These are phyloP conservation scores for Paraphoma sp. DNA, from an alignment of 2,329 filamentous ascomycete species.

Conservation along the genomic window DNA sequence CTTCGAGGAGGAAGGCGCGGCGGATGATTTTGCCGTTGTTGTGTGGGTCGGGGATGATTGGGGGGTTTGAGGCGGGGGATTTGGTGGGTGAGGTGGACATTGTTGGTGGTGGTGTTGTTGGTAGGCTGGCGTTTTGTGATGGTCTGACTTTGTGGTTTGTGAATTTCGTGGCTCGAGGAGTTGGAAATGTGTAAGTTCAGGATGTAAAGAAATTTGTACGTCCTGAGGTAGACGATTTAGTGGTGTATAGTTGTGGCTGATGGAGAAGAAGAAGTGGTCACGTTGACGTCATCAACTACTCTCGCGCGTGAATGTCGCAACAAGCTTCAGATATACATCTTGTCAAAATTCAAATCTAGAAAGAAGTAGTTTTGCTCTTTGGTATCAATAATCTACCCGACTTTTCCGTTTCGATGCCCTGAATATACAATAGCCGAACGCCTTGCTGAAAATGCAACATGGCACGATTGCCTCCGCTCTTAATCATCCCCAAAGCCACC, in stretches of 20 bases:
- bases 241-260: background rate
- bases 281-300: conserved; percentile 1
- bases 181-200: too few relatives aligned
- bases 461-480: background rate
- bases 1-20: conserved; percentile 36
- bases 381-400: background rate
- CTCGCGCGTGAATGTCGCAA: background rate
- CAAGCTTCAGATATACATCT: background rate
- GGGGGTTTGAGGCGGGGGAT: conserved; percentile 27
- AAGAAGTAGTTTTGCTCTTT: background rate
- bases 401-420: background rate
- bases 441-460: conserved; percentile 1
- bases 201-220: too few relatives aligned
- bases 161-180: too few relatives aligned
- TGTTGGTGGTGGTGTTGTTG: background rate
- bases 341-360: too few relatives aligned
- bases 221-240: too few relatives aligned
- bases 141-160: too few relatives aligned
- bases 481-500: conserved; percentile 62
- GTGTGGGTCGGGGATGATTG: conserved; percentile 19
- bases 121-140: too few relatives aligned
- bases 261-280: background rate
- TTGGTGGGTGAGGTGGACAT: conserved; percentile 9
- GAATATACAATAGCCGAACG: background rate
- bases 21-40: conserved; percentile 26